Evolutionary conservation across 1,284 basidiomycete genomes (phyloP), one percentile per base, ranked within the genome.

Genomic region (Naganishia cerealis): DNA sequence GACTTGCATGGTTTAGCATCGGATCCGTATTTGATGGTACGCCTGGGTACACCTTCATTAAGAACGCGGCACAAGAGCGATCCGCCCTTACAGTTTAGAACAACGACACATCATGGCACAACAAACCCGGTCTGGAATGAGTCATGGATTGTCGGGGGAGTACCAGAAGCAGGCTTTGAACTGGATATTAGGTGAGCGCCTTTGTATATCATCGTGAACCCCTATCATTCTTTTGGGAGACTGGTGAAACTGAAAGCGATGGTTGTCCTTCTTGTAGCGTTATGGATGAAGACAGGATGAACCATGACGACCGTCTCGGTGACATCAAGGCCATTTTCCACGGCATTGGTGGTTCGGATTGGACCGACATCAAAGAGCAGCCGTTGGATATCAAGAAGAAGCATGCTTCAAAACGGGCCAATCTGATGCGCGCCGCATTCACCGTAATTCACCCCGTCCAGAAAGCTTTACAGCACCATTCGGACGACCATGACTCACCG

Each of bases 221-320:
- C 43, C 43, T 46, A 1, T 50, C 1, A 15, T 3, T 50, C 18
- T 13, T 43, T 21, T 15, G 16, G 15, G 39, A 33, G 21, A 48
- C 46, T 39, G 36, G 52, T 24, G 5, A 50, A n/a, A 50, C 46
- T 50, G n/a, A 33, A 33, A 13, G 21, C 46, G 6, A 24, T 21
- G 2, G 8, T 7, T 21, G 2, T 4, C 3, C 29, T 26, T 36
- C 26, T 62, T 16, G 13, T n/a, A 62, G 59, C 24, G 73, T 84
- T 26, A 76, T 77, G 67, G 83, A 85, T 72, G 83, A 84, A 69
- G 83, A 85, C 72, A 75, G 76, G 1, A 78, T 78, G 4, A 76
- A 82, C 66, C 76, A 79, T 62, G 83, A 85, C 75, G 83, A 85
- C 73, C 70, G 78, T 10, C 77, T 84, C 4, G 84, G 83, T 4